phyloP scores from a whole-genome alignment of 495 filamentous ascomycete species.

The Penicillium arizonense region DNA sequence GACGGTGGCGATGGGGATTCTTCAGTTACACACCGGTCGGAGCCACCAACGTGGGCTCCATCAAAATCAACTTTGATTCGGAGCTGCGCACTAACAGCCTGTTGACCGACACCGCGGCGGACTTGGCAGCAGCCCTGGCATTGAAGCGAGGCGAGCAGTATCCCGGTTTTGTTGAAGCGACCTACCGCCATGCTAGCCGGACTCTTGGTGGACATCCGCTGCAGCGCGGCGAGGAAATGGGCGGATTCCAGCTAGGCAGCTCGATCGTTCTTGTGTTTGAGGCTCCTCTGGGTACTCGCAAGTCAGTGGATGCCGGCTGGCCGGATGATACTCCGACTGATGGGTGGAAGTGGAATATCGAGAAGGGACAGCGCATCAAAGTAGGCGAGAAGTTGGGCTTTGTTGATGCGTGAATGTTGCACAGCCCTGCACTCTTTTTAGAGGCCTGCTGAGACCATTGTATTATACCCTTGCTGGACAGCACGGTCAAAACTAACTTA shows the following conservation, averaged over 20 bases:
- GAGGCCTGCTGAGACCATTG: not conserved
- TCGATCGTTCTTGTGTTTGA: conserved; percentile 97
- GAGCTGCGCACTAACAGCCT: conserved; percentile 93
- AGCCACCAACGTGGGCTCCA: conserved; percentile 97
- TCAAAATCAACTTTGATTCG: conserved; percentile 94
- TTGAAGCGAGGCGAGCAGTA: conserved; percentile 73
- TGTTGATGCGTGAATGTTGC: conserved; percentile 30
- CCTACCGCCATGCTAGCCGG: conserved; percentile 73
- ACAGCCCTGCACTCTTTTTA: not conserved
- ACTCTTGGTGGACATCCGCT: conserved; percentile 82
- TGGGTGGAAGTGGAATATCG: conserved; percentile 80
- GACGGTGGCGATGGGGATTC: conserved; percentile 95
- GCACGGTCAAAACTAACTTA: not conserved
- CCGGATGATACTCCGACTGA: conserved; percentile 52
- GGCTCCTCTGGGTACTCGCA: conserved; percentile 66
- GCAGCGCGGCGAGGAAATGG: conserved; percentile 91
- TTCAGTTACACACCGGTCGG: conserved; percentile 95
- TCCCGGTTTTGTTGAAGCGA: conserved; percentile 85
- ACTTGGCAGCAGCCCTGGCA: conserved; percentile 76
- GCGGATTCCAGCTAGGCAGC: conserved; percentile 94
- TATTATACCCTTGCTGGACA: too few relatives aligned
- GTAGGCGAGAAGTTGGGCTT: conserved; percentile 83
- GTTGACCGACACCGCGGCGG: conserved; percentile 84
- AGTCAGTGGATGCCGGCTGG: conserved; percentile 66
- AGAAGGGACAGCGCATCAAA: conserved; percentile 84